Base-by-base conservation (phyloP, 495 filamentous ascomycete species). In the Durotheca rogersii region DNA sequence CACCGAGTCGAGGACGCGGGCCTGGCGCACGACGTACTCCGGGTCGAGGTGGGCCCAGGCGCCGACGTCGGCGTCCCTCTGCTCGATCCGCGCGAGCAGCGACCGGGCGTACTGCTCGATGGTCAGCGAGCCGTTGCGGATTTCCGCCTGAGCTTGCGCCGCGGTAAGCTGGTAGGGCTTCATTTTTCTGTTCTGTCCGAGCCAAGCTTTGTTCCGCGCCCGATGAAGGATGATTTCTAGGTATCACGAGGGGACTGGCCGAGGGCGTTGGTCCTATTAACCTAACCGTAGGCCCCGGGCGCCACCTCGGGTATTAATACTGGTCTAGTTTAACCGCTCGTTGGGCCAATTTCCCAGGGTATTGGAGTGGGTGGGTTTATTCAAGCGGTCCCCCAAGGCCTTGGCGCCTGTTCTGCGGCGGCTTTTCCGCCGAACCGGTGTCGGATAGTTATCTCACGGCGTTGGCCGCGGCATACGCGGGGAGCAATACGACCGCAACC, bases 21-120 rank as follows among this genome's bases (percentile, higher is more conserved):
- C 80, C 47, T 77, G 72, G 4, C 58, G 47, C 11, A 83, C 67
- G 5, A 82, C 70, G 43, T 68, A 54, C 0, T 74, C 68, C 0
- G 69, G 67, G 49, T 78, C 58, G 6, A 80, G 65, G 61, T 77
- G 72, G 4, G 63, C 74, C 80, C 80, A 82, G 17, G 80, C 81
- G 42, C 79, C 67, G 10, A 81, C 72, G 3, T 49, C 56, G 33
- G 46, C 30, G 41, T 83, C 79, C 27, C 80, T 67, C 41, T 61
- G 40, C 12, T 70, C 60, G 51, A 81, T 76, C 14, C 75, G 75
- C 3, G 58, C 14, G 7, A 84, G 72, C 1, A 84, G 67, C 0
- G 78, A 76, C 18, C 67, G 66, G 3, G 72, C 78, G 60, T 82
- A 82, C 25, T 69, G 63, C 53, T 78, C 74, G 0, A 78, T 72